Base-by-base conservation (phyloP, 2,329 filamentous ascomycete species). In the Helicocarpus griseus region DNA sequence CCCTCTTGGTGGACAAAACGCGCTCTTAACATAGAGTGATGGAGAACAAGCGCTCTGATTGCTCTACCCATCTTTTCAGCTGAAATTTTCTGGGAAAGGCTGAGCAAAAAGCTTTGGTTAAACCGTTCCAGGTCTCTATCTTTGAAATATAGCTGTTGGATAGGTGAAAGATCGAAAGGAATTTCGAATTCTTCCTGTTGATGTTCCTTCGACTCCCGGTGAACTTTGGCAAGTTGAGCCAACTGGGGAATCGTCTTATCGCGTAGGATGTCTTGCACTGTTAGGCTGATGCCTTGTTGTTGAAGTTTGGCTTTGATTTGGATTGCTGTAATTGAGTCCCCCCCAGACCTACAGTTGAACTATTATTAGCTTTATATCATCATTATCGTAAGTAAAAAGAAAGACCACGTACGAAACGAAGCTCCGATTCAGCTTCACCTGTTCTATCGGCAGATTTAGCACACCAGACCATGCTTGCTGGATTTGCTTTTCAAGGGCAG, bases 1-100 rank as follows among this genome's bases (percentile, higher is more conserved):
- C 49, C 21, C 3, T 54, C 54, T 19, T 58, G 52, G 5, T 62
- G 50, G 13, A 56, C 53, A 33, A 69, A 67, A 1, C 67, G 62
- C 36, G 65, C 61, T 2, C 68, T 60, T 7, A 70, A 58, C 68
- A 70, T 70, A 1, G 68, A 68, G 41, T 70, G 68, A 1, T 64
- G 62, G 2, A 51, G 58, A 14, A 70, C 54, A 2, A 69, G 54
- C 1, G 54, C 58, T 39, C 68, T 62, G 33, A 70, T 56, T 3
- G 65, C 63, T 35, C 54, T 54, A 3, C 54, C 56, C 2, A 70
- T 48, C 1, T 58, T 54, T 8, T 48, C 9, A 22, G 58, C 60
- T 17, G 60, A 52, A 14, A 70, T 44, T 4, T 54, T 49, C 35
- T 54, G 56, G 45, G 61, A 65, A 13, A 69, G 36, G 7, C 63